Evolutionary conservation across 345 rosid genomes (phyloP), one percentile per base, ranked within the genome.

Genomic region (Eucalyptus tenuipes): DNA sequence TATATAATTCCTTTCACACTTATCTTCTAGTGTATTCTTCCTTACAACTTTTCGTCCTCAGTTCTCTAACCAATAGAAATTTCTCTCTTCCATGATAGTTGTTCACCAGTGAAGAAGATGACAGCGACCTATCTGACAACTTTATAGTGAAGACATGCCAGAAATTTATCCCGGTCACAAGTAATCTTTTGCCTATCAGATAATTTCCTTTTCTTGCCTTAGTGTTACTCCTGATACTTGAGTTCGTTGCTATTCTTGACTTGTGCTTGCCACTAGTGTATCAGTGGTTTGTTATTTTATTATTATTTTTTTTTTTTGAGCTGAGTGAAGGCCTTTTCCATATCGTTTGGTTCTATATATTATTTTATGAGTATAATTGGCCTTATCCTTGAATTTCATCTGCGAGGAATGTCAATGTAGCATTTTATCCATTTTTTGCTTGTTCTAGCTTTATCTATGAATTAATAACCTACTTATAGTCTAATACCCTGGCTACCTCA

Each of bases 61-160:
- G 86, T 75, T 68, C n/a, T 53, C 18, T 85, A 40, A 50, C 88
- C 27, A 86, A 85, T 59, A 10, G 10, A 86, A 49, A 33, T 85
- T 86, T 82, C 79, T 86, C 82, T 88, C n/a, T 80, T 88, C 57
- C 86, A 17, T 89, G 64, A 85, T 92, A 97, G 99, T 91, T 97
- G 92, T 96, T 97, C 92, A 59, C 96, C 86, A 92, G 90, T 89
- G 98, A 97, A 89, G 99, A 95, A 79, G 99, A 96, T 93, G 96
- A 96, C 85, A 87, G 92, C 53, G 98, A 97, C 88, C 91, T 97
- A 88, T 96, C 99, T 1, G 93, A 96, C 93, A 96, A 96, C 91
- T 96, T 94, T 90, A 92, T 97, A 87, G 98, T 97, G 89, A 97
- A 95, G 96, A 96, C 98, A 87, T 96, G 99, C 94, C 99, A 94